These are phyloP conservation scores for Hericium erinaceus DNA, from an alignment of 768 basidiomycete species.

Conservation along the genomic window DNA sequence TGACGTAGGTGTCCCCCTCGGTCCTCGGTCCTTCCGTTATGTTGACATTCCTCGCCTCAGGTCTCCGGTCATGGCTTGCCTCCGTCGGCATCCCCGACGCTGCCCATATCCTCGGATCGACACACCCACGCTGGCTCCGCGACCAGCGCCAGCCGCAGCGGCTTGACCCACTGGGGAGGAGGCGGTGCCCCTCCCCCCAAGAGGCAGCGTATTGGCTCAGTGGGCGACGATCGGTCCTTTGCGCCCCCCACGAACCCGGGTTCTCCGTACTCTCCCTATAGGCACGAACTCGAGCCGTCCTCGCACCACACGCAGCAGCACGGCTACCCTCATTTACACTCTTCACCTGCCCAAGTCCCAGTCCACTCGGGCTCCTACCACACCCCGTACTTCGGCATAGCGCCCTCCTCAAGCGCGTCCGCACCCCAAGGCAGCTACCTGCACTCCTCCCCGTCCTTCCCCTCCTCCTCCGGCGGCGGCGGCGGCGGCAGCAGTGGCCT, in stretches of 20 bases:
- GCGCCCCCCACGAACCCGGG: neutral
- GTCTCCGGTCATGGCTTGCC: conserved; percentile 11
- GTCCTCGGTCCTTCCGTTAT: neutral
- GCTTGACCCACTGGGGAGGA: conserved; percentile 3
- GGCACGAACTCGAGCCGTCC: neutral
- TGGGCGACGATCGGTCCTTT: neutral
- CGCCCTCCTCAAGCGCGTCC: neutral
- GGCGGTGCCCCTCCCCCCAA: conserved; percentile 5
- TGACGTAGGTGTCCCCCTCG: conserved; percentile 8
- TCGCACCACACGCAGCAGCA: neutral
- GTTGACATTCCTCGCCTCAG: neutral
- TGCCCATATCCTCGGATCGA: conserved; percentile 23
- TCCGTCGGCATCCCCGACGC: conserved; percentile 12
- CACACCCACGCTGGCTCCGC: conserved; percentile 8
- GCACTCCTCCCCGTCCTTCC: neutral
- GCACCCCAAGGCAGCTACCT: neutral
- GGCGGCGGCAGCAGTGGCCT: neutral
- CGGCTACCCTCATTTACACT: neutral
- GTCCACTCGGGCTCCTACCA: neutral
- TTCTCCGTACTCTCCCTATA: conserved; percentile 3
- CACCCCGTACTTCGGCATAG: neutral
- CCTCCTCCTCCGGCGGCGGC: neutral
- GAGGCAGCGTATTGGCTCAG: conserved; percentile 1
- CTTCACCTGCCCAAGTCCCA: neutral
- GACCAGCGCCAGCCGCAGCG: conserved; percentile 11